A percentile compares a stretch with the other conserved stretches of the same genome.
Evolutionary conservation across 129 eudicot species (phyloP).

Genomic region (Sambucus nigra): DNA sequence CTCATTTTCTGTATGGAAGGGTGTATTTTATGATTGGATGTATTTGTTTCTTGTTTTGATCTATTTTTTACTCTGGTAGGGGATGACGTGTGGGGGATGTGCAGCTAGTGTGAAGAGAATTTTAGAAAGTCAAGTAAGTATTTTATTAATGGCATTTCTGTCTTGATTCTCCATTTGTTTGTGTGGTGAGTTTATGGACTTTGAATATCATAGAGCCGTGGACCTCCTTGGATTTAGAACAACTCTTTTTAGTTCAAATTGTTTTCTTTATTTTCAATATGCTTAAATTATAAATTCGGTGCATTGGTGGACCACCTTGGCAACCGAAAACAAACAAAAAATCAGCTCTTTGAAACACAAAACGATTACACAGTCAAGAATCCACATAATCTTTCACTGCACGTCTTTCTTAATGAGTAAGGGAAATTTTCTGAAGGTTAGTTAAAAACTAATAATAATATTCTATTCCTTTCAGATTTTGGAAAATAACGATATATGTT

Average conservation of each 20-base stretch:
- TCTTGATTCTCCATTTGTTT: slow-evolving; percentile 9
- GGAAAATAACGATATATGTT: background rate
- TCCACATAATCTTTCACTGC: background rate
- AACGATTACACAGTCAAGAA: background rate
- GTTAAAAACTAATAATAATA: too few relatives aligned
- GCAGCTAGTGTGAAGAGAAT: slow-evolving; percentile 93
- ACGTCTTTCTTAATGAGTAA: background rate
- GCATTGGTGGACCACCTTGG: background rate
- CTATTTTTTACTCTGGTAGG: slow-evolving; percentile 32
- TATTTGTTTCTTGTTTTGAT: background rate
- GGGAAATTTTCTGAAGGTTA: background rate
- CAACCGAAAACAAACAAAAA: background rate
- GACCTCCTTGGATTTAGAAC: background rate
- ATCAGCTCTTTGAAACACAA: background rate
- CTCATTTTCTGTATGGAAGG: too few relatives aligned
- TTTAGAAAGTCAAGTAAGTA: slow-evolving; percentile 78
- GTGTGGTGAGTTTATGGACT: background rate
- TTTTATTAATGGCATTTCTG: background rate
- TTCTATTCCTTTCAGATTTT: too few relatives aligned
- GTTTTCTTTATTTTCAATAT: background rate
- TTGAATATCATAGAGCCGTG: background rate
- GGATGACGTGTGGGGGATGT: slow-evolving; percentile 98
- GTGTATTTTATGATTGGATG: too few relatives aligned
- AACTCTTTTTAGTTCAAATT: too few relatives aligned
- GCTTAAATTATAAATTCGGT: background rate